phyloP scores from a whole-genome alignment of 768 basidiomycete species.

The Galerina sulciceps region DNA sequence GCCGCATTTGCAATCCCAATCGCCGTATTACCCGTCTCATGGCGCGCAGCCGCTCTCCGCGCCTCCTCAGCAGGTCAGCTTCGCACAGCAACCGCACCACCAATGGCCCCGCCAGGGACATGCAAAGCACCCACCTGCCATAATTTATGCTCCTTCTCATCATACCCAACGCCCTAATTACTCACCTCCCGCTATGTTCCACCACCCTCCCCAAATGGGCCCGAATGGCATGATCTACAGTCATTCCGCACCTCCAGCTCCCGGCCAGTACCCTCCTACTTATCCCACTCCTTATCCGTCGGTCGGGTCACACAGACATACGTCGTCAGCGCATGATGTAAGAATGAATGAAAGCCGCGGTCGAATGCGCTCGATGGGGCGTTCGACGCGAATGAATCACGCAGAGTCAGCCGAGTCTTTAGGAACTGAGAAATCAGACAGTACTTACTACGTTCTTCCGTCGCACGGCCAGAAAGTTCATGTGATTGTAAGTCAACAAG shows the following conservation, averaged over 20 bases:
- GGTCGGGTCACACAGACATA: slow-evolving; percentile 36
- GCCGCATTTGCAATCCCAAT: slow-evolving; percentile 26
- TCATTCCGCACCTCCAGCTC: slow-evolving; percentile 58
- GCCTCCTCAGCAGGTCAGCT: slow-evolving; percentile 29
- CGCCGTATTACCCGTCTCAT: slow-evolving; percentile 27
- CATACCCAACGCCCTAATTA: slow-evolving; percentile 54
- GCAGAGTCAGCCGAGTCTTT: slow-evolving; percentile 43
- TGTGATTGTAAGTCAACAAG: slow-evolving; percentile 59
- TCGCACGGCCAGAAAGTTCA: slow-evolving; percentile 76
- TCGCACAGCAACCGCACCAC: slow-evolving; percentile 28
- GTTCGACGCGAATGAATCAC: slow-evolving; percentile 22
- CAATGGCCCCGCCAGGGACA: slow-evolving; percentile 25
- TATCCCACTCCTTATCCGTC: slow-evolving; percentile 47
- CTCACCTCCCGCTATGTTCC: slow-evolving; percentile 61
- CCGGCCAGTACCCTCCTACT: slow-evolving; percentile 45
- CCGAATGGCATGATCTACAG: slow-evolving; percentile 71
- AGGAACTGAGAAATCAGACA: slow-evolving; percentile 59
- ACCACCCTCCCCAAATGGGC: slow-evolving; percentile 55
- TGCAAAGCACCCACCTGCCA: slow-evolving; percentile 52
- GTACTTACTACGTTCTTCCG: slow-evolving; percentile 78
- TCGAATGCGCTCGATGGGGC: slow-evolving; percentile 21
- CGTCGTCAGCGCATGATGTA: slow-evolving; percentile 42
- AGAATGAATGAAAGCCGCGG: slow-evolving; percentile 22
- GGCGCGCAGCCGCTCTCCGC: slow-evolving; percentile 9
- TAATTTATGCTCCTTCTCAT: slow-evolving; percentile 62